Evolutionary conservation across 306 rosid species (phyloP).

Genomic region (Quercus wislizeni): DNA sequence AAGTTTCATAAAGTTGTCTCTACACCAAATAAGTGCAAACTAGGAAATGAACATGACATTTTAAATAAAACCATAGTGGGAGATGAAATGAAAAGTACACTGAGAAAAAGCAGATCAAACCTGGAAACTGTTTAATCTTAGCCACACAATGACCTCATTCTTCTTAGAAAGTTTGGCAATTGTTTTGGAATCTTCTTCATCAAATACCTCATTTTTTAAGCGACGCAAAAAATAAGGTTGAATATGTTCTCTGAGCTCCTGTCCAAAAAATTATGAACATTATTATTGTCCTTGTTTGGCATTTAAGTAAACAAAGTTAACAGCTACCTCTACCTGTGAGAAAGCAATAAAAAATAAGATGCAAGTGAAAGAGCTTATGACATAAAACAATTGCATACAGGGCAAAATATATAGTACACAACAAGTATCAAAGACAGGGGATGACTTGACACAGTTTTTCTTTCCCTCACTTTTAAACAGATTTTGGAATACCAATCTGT

Average conservation of each 20-base stretch:
- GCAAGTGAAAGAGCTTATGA: neutral
- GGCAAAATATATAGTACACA: neutral
- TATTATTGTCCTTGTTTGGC: neutral
- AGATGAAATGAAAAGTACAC: neutral
- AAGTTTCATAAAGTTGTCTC: slow-evolving; percentile 83
- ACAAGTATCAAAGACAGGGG: neutral
- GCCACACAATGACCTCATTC: slow-evolving; percentile 87
- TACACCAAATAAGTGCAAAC: slow-evolving; percentile 30
- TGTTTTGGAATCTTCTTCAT: slow-evolving; percentile 52
- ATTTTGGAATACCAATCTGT: neutral
- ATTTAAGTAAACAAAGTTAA: neutral
- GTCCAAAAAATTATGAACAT: neutral
- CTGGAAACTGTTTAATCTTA: slow-evolving; percentile 71
- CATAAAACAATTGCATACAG: neutral
- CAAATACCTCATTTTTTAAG: slow-evolving; percentile 76
- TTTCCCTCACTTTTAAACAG: slow-evolving; percentile 1
- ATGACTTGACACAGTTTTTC: neutral
- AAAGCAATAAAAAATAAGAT: neutral
- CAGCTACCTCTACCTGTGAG: slow-evolving; percentile 1
- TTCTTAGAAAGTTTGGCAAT: slow-evolving; percentile 69
- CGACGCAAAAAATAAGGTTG: slow-evolving; percentile 89
- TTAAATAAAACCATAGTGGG: neutral
- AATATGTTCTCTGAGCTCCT: slow-evolving; percentile 80
- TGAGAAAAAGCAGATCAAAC: slow-evolving; percentile 34
- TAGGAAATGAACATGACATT: neutral